Evolutionary conservation across 2,329 filamentous ascomycete genomes (phyloP).

Genomic region (Metarhizium brunneum): DNA sequence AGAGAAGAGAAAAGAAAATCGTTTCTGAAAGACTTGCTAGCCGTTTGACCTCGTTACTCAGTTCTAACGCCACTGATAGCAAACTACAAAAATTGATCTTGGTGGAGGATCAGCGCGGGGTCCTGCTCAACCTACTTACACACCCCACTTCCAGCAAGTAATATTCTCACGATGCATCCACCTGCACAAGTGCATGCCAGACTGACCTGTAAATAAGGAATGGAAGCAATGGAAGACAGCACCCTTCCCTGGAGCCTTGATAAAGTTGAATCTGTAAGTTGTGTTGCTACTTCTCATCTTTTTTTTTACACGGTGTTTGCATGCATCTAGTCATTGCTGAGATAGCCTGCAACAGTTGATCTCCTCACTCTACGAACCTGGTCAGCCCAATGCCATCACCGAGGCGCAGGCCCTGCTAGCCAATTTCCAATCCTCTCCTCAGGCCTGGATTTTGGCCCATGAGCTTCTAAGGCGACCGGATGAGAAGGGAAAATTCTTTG

Average conservation of each 20-base stretch:
- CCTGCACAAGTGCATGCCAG: not conserved
- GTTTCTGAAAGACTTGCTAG: no score
- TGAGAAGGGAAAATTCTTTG: constrained; percentile 80
- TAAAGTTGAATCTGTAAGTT: constrained; percentile 16
- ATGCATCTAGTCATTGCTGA: not conserved
- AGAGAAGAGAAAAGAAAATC: no score
- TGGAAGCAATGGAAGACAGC: constrained; percentile 10
- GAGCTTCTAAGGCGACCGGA: constrained; percentile 59
- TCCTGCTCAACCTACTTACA: not conserved
- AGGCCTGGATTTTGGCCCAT: constrained; percentile 82
- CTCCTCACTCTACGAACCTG: constrained; percentile 43
- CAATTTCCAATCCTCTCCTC: constrained; percentile 64
- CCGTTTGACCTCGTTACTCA: no score
- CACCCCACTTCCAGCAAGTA: not conserved
- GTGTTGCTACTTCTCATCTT: not conserved
- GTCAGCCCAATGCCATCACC: constrained; percentile 35
- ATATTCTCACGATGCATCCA: not conserved
- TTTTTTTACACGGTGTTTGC: not conserved
- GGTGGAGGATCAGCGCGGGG: not conserved
- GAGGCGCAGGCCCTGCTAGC: constrained; percentile 65
- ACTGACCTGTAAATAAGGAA: not conserved
- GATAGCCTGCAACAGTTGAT: constrained; percentile 30
- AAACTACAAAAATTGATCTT: not conserved
- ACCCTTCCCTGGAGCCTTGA: constrained; percentile 11
- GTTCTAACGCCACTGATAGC: no score